phyloP scores from a whole-genome alignment of 225 moss, liverwort and hornwort genomes.

The Sphagnum contortum region DNA sequence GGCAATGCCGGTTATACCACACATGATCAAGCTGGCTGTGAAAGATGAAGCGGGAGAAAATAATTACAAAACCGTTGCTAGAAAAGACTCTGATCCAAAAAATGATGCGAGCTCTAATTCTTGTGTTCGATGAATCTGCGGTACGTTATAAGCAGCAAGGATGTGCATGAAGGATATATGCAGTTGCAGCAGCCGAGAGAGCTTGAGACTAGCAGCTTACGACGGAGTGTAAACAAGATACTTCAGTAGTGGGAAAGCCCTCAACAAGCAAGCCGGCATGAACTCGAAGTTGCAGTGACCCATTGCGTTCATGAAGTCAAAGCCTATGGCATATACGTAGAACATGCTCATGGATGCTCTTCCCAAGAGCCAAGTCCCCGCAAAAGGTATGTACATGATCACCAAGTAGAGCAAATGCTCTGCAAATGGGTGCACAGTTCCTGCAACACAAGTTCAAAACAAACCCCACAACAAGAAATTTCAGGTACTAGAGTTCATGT shows the following conservation, averaged over 20 bases:
- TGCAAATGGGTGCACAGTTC: slow-evolving; percentile 54
- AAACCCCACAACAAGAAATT: not conserved
- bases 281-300: slow-evolving; percentile 91
- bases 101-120: too few species aligned
- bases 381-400: slow-evolving; percentile 39
- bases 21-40: too few species aligned
- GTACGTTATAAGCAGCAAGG: too few species aligned
- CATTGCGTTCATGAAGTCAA: slow-evolving; percentile 54
- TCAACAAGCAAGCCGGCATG: slow-evolving; percentile 57
- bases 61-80: too few species aligned
- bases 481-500: too few species aligned
- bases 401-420: slow-evolving; percentile 51
- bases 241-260: slow-evolving; percentile 46
- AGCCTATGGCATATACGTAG: slow-evolving; percentile 35
- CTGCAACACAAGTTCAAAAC: slow-evolving; percentile 12
- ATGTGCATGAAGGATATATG: too few species aligned
- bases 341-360: slow-evolving; percentile 16
- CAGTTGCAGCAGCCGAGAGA: too few species aligned
- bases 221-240: slow-evolving; percentile 73
- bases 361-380: slow-evolving; percentile 42
- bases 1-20: too few species aligned
- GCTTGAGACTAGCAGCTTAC: slow-evolving; percentile 18
- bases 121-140: too few species aligned
- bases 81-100: too few species aligned
- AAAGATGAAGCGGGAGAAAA: too few species aligned